Conservation (phyloP, 1,284 basidiomycete species). For the Trichosporon sp. region DNA sequence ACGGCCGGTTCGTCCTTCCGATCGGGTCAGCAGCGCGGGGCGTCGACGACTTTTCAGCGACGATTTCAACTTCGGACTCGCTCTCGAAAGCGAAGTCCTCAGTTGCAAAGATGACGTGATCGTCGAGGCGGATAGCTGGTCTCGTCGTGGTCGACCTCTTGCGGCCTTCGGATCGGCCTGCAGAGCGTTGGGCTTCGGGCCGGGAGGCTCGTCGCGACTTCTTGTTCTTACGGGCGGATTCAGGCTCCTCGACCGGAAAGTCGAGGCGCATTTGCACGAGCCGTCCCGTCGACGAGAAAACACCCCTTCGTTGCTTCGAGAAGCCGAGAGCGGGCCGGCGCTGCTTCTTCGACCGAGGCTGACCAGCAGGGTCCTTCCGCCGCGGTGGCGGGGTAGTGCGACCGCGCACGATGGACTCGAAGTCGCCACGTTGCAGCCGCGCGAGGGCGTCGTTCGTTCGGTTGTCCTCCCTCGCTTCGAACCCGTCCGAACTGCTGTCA, state of each 20-base stretch:
- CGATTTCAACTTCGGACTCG: conserved; percentile 27
- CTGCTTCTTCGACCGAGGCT: conserved; percentile 14
- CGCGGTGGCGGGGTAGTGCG: neutral
- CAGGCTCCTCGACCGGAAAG: conserved; percentile 35
- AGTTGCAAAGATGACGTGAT: conserved; percentile 48
- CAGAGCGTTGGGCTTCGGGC: neutral
- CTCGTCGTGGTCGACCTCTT: conserved; percentile 24
- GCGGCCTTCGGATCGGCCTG: neutral
- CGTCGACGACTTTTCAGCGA: conserved; percentile 22
- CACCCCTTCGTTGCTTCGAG: neutral
- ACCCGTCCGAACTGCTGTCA: conserved; percentile 21
- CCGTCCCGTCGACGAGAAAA: neutral
- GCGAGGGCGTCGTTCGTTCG: conserved; percentile 38
- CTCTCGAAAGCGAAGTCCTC: conserved; percentile 49
- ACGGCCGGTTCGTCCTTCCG: neutral
- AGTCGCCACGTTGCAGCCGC: conserved; percentile 49
- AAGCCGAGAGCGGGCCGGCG: conserved; percentile 39
- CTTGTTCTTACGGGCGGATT: neutral
- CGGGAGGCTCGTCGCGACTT: neutral
- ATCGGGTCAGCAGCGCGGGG: neutral
- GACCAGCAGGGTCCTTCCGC: neutral
- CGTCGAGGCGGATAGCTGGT: conserved; percentile 49
- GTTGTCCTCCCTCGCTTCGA: conserved; percentile 46
- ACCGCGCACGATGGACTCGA: conserved; percentile 46
- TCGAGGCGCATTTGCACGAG: conserved; percentile 44